Evolutionary conservation across 1,284 basidiomycete species (phyloP).

Genomic region (Gomphus bonarii): DNA sequence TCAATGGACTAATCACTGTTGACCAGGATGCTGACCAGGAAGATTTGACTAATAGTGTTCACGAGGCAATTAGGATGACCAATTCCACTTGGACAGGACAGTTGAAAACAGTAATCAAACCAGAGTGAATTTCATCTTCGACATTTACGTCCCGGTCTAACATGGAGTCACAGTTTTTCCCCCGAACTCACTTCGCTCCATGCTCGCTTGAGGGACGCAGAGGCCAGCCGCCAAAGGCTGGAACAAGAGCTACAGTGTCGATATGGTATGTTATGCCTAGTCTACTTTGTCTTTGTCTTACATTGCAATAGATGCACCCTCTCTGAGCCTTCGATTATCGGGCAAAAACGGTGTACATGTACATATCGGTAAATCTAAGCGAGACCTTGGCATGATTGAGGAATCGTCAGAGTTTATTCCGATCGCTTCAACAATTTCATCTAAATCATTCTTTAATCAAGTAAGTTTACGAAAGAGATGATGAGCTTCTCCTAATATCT

Average conservation of each 20-base stretch:
- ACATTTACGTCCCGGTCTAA: neutral
- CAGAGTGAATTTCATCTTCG: slow-evolving; percentile 39
- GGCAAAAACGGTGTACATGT: slow-evolving; percentile 65
- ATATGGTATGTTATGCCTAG: slow-evolving; percentile 35
- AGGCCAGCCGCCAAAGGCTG: slow-evolving; percentile 38
- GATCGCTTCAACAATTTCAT: slow-evolving; percentile 53
- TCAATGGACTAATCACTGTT: slow-evolving; percentile 15
- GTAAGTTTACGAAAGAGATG: slow-evolving; percentile 27
- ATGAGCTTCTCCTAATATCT: slow-evolving; percentile 1
- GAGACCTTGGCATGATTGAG: slow-evolving; percentile 41
- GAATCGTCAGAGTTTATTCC: slow-evolving; percentile 38
- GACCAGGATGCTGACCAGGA: slow-evolving; percentile 18
- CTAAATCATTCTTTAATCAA: slow-evolving; percentile 60
- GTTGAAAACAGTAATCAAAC: slow-evolving; percentile 53
- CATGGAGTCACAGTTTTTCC: slow-evolving; percentile 49
- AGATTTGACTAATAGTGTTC: slow-evolving; percentile 14
- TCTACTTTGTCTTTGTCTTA: neutral
- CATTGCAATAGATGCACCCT: slow-evolving; percentile 46
- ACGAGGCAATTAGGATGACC: slow-evolving; percentile 15
- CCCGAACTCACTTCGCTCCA: slow-evolving; percentile 47
- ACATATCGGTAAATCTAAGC: slow-evolving; percentile 53
- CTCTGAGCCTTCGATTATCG: slow-evolving; percentile 59
- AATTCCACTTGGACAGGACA: slow-evolving; percentile 13
- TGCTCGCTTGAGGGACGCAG: slow-evolving; percentile 32
- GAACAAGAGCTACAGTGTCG: slow-evolving; percentile 42